Evolutionary conservation across 352 stramenopile genomes (phyloP), one percentile per base, ranked within the genome.

Genomic region (Thalassiosira livingstoniorum): DNA sequence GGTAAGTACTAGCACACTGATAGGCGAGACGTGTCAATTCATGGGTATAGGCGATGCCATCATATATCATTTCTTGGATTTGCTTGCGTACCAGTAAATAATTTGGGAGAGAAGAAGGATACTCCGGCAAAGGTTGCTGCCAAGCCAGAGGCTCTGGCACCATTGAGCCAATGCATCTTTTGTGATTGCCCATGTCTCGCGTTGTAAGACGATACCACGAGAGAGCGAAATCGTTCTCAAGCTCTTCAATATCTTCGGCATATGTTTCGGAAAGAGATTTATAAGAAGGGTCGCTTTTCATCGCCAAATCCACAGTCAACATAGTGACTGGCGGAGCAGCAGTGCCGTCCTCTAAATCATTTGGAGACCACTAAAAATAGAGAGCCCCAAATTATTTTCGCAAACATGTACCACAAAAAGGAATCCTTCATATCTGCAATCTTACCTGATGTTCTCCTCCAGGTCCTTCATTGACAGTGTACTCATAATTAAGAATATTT

Each of bases 181-280:
- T 75, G 18, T 80, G 77, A 1, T 87, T 87, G 29, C 89, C 89
- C 80, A 94, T 83, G 64, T 94, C 89, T 34, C 80, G 74, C 15
- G 27, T 66, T 27, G 34, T 66, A 4, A 66, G 32, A 15, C 51
- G 21, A n/a, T 69, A 35, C 61, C 61, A 69, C 18, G 65, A 42
- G 23, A 11, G 2, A 15, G 3, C 27, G 31, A 74, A 74, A 32
- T 34, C 31, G 21, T 35, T 45, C 4, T 62, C 37, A 11, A 74
- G 65, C 2, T 10, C 37, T 34, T 29, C 37, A 35, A 35, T 5
- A n/a, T 69, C 37, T 2, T 55, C 37, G 11, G 61, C 61, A 55
- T 54, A 69, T 35, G 53, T 27, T 55, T 55, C 3, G 2, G 27
- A 29, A 53, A 69, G 34, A 25, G 2, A 2, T 11, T 53, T 29